A percentile compares a stretch with the other conserved stretches of the same genome.
These are phyloP conservation scores for Metrosideros polymorpha DNA, from an alignment of 441 rosid species.

Conservation along the genomic window DNA sequence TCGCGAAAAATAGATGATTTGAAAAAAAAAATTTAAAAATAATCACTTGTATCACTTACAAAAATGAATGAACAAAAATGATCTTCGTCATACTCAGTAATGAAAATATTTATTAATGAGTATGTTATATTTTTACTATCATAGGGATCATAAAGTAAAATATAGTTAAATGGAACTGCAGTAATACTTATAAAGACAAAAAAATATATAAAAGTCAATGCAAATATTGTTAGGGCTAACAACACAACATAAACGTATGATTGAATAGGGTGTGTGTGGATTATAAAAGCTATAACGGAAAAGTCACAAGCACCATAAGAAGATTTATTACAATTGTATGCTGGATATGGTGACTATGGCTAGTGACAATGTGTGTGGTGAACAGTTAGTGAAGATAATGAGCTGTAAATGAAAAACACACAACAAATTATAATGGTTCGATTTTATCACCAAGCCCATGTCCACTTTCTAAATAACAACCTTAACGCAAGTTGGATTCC, in stretches of 20 bases:
- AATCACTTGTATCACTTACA: too few relatives aligned
- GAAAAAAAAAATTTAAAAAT: too few relatives aligned
- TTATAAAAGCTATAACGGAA: not conserved
- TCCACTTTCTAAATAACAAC: fast-evolving
- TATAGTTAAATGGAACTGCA: too few relatives aligned
- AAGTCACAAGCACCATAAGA: not conserved
- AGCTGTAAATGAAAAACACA: not conserved
- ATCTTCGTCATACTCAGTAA: too few relatives aligned
- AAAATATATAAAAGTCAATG: too few relatives aligned
- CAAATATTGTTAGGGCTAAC: not conserved
- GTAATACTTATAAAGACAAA: too few relatives aligned
- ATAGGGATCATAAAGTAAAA: too few relatives aligned
- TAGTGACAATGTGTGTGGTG: not conserved
- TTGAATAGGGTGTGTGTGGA: not conserved
- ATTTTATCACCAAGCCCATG: not conserved
- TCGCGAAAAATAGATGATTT: too few relatives aligned
- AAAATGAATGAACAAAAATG: too few relatives aligned
- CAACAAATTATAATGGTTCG: not conserved
- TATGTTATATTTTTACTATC: too few relatives aligned
- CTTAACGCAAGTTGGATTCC: not conserved
- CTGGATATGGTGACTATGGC: not conserved
- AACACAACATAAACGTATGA: not conserved
- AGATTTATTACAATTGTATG: not conserved
- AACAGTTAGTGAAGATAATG: not conserved
- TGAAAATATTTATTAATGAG: too few relatives aligned